Conservation (phyloP, 2,329 filamentous ascomycete genomes). For the Colletotrichum sp. region DNA sequence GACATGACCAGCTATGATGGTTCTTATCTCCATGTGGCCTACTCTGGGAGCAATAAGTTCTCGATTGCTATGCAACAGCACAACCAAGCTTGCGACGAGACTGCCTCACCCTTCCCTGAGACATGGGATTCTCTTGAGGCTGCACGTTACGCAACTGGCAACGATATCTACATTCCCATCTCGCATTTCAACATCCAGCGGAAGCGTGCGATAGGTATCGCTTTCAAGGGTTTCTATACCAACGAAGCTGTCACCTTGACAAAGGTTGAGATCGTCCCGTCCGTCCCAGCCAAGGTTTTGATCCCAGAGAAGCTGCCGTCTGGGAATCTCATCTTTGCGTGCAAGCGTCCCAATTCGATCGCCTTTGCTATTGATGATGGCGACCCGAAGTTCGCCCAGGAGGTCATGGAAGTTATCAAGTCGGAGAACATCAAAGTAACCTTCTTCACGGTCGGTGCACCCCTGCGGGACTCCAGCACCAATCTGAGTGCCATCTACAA, state of each 20-base stretch:
- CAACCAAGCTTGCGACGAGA: constrained; percentile 63
- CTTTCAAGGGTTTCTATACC: constrained; percentile 69
- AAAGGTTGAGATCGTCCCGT: constrained; percentile 64
- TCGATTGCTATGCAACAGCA: constrained; percentile 70
- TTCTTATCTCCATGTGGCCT: constrained; percentile 69
- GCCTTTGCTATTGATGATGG: constrained; percentile 78
- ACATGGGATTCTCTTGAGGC: constrained; percentile 75
- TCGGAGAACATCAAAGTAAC: constrained; percentile 69
- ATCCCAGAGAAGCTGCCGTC: constrained; percentile 66
- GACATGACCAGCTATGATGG: constrained; percentile 60
- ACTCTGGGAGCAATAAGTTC: constrained; percentile 67
- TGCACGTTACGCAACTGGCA: constrained; percentile 56
- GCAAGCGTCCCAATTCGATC: constrained; percentile 72
- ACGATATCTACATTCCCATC: constrained; percentile 71
- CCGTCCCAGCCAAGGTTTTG: constrained; percentile 54
- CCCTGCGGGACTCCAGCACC: constrained; percentile 61
- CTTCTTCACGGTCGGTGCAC: constrained; percentile 73
- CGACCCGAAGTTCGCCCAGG: constrained; percentile 46
- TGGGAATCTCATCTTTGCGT: constrained; percentile 66
- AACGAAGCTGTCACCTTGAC: constrained; percentile 54
- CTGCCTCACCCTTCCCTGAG: constrained; percentile 64
- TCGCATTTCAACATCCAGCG: constrained; percentile 70
- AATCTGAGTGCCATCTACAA: constrained; percentile 69
- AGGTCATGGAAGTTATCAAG: constrained; percentile 64
- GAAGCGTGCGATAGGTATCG: constrained; percentile 60